Evolutionary conservation across 176 grass and related monocot species (phyloP).

Genomic region (Elaeis guineensis): DNA sequence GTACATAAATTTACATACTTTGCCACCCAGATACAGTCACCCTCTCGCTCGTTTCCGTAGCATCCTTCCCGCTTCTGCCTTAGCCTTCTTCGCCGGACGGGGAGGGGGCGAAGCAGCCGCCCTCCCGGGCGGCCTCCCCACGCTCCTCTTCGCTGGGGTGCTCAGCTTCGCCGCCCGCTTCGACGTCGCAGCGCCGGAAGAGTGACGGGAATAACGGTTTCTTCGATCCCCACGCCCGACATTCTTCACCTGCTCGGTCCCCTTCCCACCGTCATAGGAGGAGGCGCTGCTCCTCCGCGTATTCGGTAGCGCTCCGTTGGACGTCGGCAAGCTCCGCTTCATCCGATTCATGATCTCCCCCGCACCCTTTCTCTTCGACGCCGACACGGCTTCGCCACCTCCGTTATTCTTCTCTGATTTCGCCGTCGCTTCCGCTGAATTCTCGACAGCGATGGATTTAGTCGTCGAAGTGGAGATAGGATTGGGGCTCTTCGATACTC

Average conservation of each 20-base stretch:
- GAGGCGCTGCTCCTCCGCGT: constrained; percentile 34
- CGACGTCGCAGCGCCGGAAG: not conserved
- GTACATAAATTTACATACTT: no score
- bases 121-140: constrained; percentile 57
- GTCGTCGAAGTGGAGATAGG: constrained; percentile 11
- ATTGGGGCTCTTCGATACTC: constrained; percentile 16
- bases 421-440: constrained; percentile 3
- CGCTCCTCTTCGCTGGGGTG: constrained; percentile 32
- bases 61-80: constrained; percentile 26
- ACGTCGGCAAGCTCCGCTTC: constrained; percentile 32
- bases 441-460: constrained; percentile 24
- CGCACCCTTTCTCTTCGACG: constrained; percentile 45
- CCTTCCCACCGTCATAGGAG: not conserved
- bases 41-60: constrained; percentile 38
- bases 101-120: constrained; percentile 20
- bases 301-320: constrained; percentile 35
- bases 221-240: constrained; percentile 25
- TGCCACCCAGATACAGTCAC: not conserved
- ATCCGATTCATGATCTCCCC: constrained; percentile 75
- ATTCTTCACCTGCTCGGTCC: constrained; percentile 38
- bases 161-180: constrained; percentile 24
- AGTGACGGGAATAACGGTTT: constrained; percentile 25
- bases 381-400: not conserved
- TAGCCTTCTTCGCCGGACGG: constrained; percentile 41
- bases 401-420: constrained; percentile 49